Percentiles rank a stretch among this genome's conserved stretches.
Conservation (phyloP, 495 filamentous ascomycete species). For the Parathielavia hyrcaniae region DNA sequence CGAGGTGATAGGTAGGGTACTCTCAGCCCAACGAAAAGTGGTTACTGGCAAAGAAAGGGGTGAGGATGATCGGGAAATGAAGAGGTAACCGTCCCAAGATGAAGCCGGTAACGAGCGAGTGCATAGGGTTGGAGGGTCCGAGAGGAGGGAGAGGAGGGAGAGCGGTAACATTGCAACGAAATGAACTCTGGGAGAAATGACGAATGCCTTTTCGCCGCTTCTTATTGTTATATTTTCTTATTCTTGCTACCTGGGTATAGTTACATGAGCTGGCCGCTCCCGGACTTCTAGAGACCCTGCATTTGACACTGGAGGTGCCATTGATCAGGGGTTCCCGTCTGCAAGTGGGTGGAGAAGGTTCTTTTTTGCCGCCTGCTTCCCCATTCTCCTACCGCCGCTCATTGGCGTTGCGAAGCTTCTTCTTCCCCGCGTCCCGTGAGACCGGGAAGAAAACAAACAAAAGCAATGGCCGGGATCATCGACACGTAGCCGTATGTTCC, state of each 20-base stretch:
- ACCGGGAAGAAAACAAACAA: constrained; percentile 13
- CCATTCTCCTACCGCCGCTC: constrained; percentile 1
- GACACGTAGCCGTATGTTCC: neutral
- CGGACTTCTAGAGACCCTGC: too few relatives aligned
- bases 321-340: neutral
- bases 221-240: neutral
- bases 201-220: neutral
- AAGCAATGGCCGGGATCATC: neutral
- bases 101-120: constrained; percentile 1
- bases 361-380: neutral
- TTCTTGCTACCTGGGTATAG: too few relatives aligned
- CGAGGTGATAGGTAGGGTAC: constrained; percentile 8
- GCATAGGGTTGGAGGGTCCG: neutral
- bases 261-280: too few relatives aligned
- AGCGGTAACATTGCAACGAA: neutral
- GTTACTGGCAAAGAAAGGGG: neutral
- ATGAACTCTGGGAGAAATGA: neutral
- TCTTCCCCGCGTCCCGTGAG: constrained; percentile 5
- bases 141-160: neutral
- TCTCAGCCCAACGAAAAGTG: constrained; percentile 5
- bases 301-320: too few relatives aligned
- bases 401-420: constrained; percentile 18
- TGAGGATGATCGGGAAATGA: constrained; percentile 15
- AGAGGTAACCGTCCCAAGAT: constrained; percentile 11
- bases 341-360: constrained; percentile 7